Evolutionary conservation across 176 grass and related monocot species (phyloP), one percentile per base, ranked within the genome.

Genomic region (Pontederia crassipes): DNA sequence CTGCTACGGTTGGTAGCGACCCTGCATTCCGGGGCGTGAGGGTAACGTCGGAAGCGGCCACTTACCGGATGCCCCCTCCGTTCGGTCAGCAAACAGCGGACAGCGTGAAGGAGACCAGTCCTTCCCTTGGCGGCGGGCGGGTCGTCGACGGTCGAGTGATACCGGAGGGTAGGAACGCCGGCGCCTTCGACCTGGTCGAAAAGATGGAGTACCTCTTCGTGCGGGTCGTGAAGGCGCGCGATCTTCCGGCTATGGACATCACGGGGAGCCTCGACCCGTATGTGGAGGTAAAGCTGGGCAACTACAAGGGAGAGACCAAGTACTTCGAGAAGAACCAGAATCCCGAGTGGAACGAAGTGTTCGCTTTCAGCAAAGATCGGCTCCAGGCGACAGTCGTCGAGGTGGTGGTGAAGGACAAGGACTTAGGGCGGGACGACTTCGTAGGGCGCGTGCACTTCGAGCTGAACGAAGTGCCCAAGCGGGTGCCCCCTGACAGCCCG

Each of bases 201-300:
- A 68, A 71, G 64, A 84, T 88, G 89, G 77, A 93, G 77, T 87
- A 87, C 77, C 80, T 93, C 11, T 93, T 81, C 78, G 81, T 93
- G 48, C 89, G 84, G 57, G 72, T 88, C 55, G 75, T 84, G 27
- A 93, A 87, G 79, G 87, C 87, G 50, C 72, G 87, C 59, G 68
- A 56, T 17, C 68, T 90, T 17, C 62, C 62, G 7, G 16, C 62
- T 3, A 65, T 26, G 47, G 62, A 65, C 62, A 28, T 65, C 62
- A 65, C 62, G 16, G 62, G 62, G 29, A 50, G 62, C 48, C 62
- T 65, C 17, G 18, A 65, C 47, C 62, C 62, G 18, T 65, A 65
- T 46, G 62, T 65, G 47, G 62, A 51, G 62, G 62, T 65, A 17
- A 15, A 18, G 0, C 47, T 26, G 47, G 62, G 62, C 17, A 65